Base-by-base conservation (phyloP, 2,329 filamentous ascomycete species). In the Neofusicoccum parvum region DNA sequence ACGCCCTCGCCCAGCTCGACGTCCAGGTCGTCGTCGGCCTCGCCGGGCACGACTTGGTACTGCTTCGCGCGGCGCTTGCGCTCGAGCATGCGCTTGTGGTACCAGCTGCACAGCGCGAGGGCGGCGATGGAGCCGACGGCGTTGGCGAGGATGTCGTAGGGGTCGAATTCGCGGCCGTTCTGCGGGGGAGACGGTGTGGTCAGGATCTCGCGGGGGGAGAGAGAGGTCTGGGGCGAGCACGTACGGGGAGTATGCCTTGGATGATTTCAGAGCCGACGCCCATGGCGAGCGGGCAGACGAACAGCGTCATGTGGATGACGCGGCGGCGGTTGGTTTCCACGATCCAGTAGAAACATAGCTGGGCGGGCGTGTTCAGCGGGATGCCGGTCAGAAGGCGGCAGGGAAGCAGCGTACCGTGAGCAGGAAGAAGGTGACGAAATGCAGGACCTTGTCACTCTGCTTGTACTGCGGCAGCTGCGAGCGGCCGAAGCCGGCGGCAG, bases 81-180 rank as follows among this genome's bases (percentile, higher is more conserved):
- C 78, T 98, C 94, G 45, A 98, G 82, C 93, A 98, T 98, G 66
- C 95, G 90, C 74, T 91, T 90, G 80, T 99, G 95, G 76, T 99
- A 99, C 91, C 92, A 94, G 65, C 88, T 89, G 76, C 92, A 96
- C 20, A 96, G 76, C 0, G 84, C 89, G 20, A 97, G 75, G 0
- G 87, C 93, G 0, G 83, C 81, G 14, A 91, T 78, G 69, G 91
- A 94, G 48, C 95, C 95, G 46, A 92, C 80, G 0, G 97, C 79
- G 76, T 99, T 99, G 74, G 94, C 93, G 62, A 92, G 82, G 68
- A 99, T 92, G 75, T 98, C 92, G 73, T 90, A 92, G 56, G 90
- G 80, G 74, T 99, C 95, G 73, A 90, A 90, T 41, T 78, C 72
- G 60, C 83, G 82, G 66, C 78, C 78, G 70, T 85, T 82, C 76